These are phyloP conservation scores for Pythium diclinum DNA, from an alignment of 352 stramenopile genomes.

Conservation along the genomic window DNA sequence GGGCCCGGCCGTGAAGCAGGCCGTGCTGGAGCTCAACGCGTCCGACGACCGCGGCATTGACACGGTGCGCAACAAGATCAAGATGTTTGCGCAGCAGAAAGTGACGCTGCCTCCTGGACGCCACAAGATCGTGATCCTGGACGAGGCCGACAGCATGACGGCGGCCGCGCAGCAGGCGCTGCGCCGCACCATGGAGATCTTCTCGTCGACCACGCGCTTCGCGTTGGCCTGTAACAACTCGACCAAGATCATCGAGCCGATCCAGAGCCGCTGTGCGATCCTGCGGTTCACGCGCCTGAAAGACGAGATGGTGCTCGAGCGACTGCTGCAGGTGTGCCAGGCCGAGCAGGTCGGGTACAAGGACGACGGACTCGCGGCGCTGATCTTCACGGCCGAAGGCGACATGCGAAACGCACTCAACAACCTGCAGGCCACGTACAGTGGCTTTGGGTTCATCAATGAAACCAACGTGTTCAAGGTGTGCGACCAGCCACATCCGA, in stretches of 20 bases:
- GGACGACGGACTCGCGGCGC: conserved; percentile 93
- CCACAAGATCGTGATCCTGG: conserved; percentile 99
- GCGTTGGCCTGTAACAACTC: conserved; percentile 98
- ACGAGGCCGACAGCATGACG: conserved; percentile 99
- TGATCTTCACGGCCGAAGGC: conserved; percentile 99
- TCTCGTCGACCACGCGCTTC: conserved; percentile 97
- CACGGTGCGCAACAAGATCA: conserved; percentile 96
- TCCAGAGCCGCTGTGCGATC: conserved; percentile 98
- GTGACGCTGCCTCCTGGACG: conserved; percentile 88
- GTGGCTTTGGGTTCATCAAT: conserved; percentile 94
- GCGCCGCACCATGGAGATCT: conserved; percentile 98
- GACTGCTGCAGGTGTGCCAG: conserved; percentile 93
- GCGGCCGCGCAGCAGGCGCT: conserved; percentile 96
- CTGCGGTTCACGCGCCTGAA: conserved; percentile 95
- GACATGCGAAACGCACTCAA: conserved; percentile 99
- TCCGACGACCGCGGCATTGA: conserved; percentile 94
- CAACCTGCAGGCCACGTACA: conserved; percentile 97
- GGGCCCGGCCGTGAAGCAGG: conserved; percentile 75
- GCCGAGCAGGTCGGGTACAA: conserved; percentile 86
- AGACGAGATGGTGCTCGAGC: conserved; percentile 95
- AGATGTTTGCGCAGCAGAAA: conserved; percentile 99
- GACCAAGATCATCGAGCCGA: conserved; percentile 99
- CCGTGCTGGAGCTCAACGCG: conserved; percentile 98
- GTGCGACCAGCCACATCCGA: conserved; percentile 95
- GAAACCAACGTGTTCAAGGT: conserved; percentile 96